phyloP scores from a whole-genome alignment of 306 rosid species.

The Castanospermum australe region DNA sequence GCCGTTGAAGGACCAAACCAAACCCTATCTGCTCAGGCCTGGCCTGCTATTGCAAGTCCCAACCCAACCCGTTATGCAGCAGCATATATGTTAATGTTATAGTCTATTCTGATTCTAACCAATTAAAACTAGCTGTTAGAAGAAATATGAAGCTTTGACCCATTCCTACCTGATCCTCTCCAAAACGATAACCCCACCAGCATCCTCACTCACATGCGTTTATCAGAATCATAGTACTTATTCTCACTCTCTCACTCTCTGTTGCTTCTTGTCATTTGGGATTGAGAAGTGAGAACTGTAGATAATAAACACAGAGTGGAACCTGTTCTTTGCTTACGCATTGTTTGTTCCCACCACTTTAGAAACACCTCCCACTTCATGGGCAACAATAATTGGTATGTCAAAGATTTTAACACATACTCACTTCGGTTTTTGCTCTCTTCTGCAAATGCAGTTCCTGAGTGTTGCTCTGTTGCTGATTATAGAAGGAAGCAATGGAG shows the following conservation, averaged over 20 bases:
- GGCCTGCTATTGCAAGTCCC: not conserved
- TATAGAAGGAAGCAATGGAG: not conserved
- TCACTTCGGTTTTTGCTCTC: not conserved
- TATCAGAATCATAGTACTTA: slow-evolving; percentile 9
- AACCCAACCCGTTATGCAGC: slow-evolving; percentile 41
- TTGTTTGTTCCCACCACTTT: not conserved
- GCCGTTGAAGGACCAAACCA: slow-evolving; percentile 52
- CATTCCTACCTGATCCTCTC: slow-evolving; percentile 31
- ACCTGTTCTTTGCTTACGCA: slow-evolving; percentile 10
- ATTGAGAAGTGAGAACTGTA: not conserved
- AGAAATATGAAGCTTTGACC: slow-evolving; percentile 45
- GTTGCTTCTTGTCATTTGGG: not conserved
- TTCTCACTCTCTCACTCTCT: not conserved
- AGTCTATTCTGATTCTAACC: not conserved
- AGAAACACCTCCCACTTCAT: slow-evolving; percentile 28
- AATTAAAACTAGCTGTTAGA: slow-evolving; percentile 75
- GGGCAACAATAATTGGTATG: slow-evolving; percentile 47
- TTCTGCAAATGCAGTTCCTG: not conserved
- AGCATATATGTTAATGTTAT: not conserved
- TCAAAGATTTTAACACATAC: slow-evolving; percentile 8
- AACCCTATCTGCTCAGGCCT: not conserved
- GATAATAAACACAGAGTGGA: not conserved
- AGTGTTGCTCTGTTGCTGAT: not conserved
- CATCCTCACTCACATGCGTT: slow-evolving; percentile 34
- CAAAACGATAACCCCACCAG: slow-evolving; percentile 23